Percentiles rank a stretch among this genome's conserved stretches.
Conservation (phyloP, 192 early-diverging fungal species). For the Coemansia umbellata region DNA sequence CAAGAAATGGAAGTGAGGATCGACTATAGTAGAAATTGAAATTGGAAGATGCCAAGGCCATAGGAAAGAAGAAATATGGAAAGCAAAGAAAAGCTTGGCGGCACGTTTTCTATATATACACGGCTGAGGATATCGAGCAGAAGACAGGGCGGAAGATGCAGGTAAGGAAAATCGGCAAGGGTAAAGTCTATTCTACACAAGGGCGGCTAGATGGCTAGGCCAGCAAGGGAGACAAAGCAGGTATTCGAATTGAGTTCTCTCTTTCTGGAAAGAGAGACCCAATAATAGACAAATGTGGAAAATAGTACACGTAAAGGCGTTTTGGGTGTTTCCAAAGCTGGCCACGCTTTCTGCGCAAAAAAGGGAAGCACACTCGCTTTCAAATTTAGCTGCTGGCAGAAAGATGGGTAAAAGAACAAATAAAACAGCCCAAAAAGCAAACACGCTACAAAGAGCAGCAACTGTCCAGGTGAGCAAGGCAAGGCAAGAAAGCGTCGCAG, state of each 20-base stretch:
- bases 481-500: no score
- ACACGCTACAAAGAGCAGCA: neutral
- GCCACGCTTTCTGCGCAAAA: no score
- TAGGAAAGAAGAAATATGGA: neutral
- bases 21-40: slow-evolving; percentile 4
- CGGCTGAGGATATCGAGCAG: neutral
- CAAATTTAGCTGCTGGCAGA: neutral
- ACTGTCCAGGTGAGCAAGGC: no score
- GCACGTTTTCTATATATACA: slow-evolving; percentile 1
- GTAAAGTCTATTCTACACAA: neutral
- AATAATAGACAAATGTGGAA: neutral
- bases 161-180: neutral
- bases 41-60: slow-evolving; percentile 1
- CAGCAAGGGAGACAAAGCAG: no score
- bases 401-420: neutral
- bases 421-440: neutral
- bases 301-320: neutral
- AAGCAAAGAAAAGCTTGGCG: slow-evolving; percentile 1
- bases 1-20: slow-evolving; percentile 7
- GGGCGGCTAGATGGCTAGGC: no score
- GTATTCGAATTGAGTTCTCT: slow-evolving; percentile 1
- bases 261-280: neutral
- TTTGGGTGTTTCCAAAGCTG: no score
- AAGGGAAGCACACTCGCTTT: neutral
- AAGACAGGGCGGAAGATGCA: neutral